Evolutionary conservation across 352 stramenopile species (phyloP).

Genomic region (Pythium grandisporangium): DNA sequence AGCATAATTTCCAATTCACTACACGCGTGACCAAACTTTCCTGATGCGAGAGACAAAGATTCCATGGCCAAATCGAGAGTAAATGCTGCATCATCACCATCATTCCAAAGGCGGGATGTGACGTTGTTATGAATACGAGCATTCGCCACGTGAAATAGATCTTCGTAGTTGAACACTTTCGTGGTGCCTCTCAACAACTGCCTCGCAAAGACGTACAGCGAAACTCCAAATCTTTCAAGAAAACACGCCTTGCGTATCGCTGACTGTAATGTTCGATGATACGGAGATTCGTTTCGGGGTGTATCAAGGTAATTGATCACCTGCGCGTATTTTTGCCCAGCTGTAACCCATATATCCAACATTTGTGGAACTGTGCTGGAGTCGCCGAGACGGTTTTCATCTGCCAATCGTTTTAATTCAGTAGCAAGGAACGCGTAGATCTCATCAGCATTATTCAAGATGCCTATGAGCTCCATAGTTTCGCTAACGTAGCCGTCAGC

Average conservation of each 20-base stretch:
- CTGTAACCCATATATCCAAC: constrained; percentile 54
- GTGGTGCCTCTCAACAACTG: constrained; percentile 51
- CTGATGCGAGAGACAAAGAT: constrained; percentile 46
- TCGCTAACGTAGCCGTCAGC: too few relatives aligned
- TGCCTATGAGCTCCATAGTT: neutral
- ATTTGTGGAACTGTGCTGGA: constrained; percentile 37
- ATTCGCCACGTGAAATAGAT: constrained; percentile 48
- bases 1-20: constrained; percentile 14
- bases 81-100: constrained; percentile 17
- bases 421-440: constrained; percentile 44
- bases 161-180: constrained; percentile 53
- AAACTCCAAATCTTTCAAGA: constrained; percentile 41
- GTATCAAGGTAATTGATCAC: constrained; percentile 29
- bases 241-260: constrained; percentile 13
- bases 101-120: constrained; percentile 22
- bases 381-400: constrained; percentile 20
- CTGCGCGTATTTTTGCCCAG: constrained; percentile 56
- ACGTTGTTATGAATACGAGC: constrained; percentile 28
- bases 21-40: constrained; percentile 36
- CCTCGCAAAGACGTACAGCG: constrained; percentile 49
- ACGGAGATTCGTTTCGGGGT: neutral
- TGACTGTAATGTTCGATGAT: neutral
- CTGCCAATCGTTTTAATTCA: constrained; percentile 27
- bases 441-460: constrained; percentile 49
- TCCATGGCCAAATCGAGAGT: constrained; percentile 43